phyloP scores from a whole-genome alignment of 305 asterid genomes.

The Fraxinus sp. region DNA sequence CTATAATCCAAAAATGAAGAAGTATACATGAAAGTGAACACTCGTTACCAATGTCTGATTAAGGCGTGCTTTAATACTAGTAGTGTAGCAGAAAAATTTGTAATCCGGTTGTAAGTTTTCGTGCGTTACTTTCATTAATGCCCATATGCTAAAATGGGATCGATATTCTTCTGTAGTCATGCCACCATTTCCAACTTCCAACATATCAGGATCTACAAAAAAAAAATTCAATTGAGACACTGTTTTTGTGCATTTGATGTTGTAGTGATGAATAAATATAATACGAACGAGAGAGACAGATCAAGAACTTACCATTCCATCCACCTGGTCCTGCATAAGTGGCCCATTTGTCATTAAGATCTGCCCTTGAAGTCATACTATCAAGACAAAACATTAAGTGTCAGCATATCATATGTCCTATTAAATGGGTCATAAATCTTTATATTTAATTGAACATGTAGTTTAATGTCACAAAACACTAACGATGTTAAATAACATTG shows the following conservation, averaged over 20 bases:
- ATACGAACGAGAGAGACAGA: neutral
- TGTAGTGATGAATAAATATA: neutral
- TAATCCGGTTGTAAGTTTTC: neutral
- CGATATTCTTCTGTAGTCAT: constrained; percentile 72
- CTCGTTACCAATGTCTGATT: neutral
- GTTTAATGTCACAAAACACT: no score
- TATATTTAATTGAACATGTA: no score
- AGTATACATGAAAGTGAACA: neutral
- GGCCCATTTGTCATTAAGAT: constrained; percentile 80
- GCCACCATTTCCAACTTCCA: constrained; percentile 97
- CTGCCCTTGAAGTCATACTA: constrained; percentile 85
- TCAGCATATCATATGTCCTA: no score
- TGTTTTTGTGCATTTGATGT: neutral
- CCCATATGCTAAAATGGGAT: constrained; percentile 97
- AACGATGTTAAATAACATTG: no score
- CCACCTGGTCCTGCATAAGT: constrained; percentile 85
- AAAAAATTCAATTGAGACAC: neutral
- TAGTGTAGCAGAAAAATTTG: neutral
- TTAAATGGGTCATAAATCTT: no score
- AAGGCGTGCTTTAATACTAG: neutral
- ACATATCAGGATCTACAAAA: constrained; percentile 85
- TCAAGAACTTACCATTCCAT: constrained; percentile 72
- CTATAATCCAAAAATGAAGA: constrained; percentile 32
- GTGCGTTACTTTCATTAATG: constrained; percentile 68
- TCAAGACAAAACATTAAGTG: constrained; percentile 3